Base-by-base conservation (phyloP, 1,284 basidiomycete genomes). In the Austroboletus novae-zelandiae region DNA sequence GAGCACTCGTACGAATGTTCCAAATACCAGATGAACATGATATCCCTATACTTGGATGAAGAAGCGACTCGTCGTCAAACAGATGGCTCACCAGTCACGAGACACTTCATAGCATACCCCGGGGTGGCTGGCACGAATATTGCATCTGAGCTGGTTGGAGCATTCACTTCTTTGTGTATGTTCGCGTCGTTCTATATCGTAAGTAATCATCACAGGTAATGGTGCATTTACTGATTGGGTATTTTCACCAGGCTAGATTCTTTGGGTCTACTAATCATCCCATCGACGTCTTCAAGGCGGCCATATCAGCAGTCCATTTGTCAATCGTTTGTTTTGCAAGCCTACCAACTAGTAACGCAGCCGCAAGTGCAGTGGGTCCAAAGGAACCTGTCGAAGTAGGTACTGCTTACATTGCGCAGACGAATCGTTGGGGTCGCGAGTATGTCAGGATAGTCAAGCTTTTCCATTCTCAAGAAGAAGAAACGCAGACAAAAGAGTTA, bases 11-110 rank as follows among this genome's bases (percentile, higher is more conserved):
- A 95, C 64, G 80, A 89, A 56, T 77, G 76, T 9, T 79, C 83
- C 10, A 95, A 95, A 68, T 93, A 89, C 65, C 83, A 93, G 67
- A 83, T 83, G 15, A 91, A 94, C 59, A 68, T 94, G 34, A 73
- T 94, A 44, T 75, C 79, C 5, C 71, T 78, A 1, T 70, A 78
- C 47, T 74, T 95, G 34, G 86, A 86, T 54, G 71, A 62, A 34
- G 65, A 62, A 27, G 71, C 73, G 3, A 53, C 69, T 31, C 59
- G 59, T 54, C 55, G 58, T 43, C 56, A 60, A n/a, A 20, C 56
- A n/a, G 53, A 52, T 17, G 61, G 59, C 14, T 54, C 40, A 39
- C 71, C 67, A 43, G 64, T 57, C 10, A 68, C 77, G 51, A 78
- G 86, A 47, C 87, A 92, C 61, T 71, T 91, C 49, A 68, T 83